phyloP scores from a whole-genome alignment of 371 early-diverging fungal species.

The Apophysomyces variabilis region DNA sequence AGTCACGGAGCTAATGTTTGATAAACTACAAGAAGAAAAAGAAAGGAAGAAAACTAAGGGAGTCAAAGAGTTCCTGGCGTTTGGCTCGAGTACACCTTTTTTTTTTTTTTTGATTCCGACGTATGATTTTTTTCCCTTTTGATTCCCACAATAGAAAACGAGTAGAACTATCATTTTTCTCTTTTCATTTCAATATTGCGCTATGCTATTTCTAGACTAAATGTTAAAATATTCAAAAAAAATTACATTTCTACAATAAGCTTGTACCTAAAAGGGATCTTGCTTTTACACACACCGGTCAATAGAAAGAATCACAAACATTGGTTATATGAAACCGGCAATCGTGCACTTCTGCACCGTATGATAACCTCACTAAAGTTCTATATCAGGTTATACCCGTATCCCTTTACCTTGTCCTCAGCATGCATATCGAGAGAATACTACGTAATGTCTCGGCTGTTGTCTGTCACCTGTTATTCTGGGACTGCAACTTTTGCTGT shows the following conservation, averaged over 20 bases:
- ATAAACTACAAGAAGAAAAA: background rate
- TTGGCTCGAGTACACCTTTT: background rate
- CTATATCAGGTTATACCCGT: no score
- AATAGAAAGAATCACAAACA: no score
- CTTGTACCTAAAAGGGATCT: no score
- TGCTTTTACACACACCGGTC: no score
- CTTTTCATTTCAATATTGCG: background rate
- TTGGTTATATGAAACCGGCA: no score
- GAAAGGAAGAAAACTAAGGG: background rate
- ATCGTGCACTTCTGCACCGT: no score
- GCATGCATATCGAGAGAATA: no score
- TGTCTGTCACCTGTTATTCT: no score
- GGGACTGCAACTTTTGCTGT: no score
- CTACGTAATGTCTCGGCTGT: no score
- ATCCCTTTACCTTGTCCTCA: no score
- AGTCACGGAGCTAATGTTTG: background rate
- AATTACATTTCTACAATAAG: background rate
- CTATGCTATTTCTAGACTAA: background rate
- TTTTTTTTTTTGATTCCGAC: slow-evolving; percentile 7
- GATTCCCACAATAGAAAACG: background rate
- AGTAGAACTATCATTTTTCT: background rate
- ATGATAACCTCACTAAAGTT: no score
- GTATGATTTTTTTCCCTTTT: background rate
- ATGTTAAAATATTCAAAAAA: background rate
- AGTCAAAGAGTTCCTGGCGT: slow-evolving; percentile 5